A percentile compares a stretch with the other conserved stretches of the same genome.
Evolutionary conservation across 257 asterid genomes (phyloP).

Genomic region (Cordia subcordata): DNA sequence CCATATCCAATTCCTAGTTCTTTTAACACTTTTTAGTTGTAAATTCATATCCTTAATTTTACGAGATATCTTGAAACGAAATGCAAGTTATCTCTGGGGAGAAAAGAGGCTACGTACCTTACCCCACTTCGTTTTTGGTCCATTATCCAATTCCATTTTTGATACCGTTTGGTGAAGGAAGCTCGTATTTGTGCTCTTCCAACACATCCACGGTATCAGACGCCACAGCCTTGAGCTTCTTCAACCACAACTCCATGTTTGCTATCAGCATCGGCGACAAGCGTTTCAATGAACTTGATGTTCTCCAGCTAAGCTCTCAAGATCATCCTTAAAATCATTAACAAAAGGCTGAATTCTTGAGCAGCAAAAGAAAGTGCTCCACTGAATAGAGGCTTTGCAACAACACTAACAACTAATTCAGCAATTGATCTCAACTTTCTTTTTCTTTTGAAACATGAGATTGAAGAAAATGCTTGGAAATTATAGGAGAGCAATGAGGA

Average conservation of each 20-base stretch:
- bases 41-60: too few relatives aligned
- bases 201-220: conserved; percentile 1
- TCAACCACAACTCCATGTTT: conserved; percentile 13
- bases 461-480: too few relatives aligned
- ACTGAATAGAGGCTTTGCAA: background rate
- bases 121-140: background rate
- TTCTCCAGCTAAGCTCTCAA: background rate
- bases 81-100: background rate
- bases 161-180: background rate
- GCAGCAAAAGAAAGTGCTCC: background rate
- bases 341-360: background rate
- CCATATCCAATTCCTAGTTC: background rate
- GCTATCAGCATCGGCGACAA: conserved; percentile 8
- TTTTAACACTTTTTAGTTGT: background rate
- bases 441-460: background rate
- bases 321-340: background rate
- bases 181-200: background rate
- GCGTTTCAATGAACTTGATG: conserved; percentile 7
- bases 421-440: too few relatives aligned
- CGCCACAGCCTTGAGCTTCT: conserved; percentile 11
- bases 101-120: conserved; percentile 6
- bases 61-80: background rate
- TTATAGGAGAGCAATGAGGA: too few relatives aligned
- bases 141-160: background rate
- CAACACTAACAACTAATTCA: background rate